Conservation (phyloP, 78 protist species). For the Anaeramoeba flamelloides region DNA sequence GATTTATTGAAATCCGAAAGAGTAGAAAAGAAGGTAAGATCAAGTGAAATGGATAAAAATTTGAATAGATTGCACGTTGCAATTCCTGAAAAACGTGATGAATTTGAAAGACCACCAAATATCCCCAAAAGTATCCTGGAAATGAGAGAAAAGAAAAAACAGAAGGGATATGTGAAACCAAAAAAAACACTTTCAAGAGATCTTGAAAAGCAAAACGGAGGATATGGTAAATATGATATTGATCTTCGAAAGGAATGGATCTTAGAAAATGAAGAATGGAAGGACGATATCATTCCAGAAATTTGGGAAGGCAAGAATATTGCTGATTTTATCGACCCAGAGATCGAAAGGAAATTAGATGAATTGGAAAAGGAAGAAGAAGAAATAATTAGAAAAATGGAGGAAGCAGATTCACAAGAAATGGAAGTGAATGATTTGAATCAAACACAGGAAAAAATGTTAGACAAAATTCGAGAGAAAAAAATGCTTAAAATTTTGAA, state of each 20-base stretch:
- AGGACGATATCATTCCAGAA: constrained; percentile 85
- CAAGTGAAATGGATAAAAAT: constrained; percentile 6
- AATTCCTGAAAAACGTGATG: constrained; percentile 51
- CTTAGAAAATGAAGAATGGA: constrained; percentile 59
- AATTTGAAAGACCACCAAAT: constrained; percentile 22
- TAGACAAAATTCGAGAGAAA: too few relatives aligned
- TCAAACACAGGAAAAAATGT: too few relatives aligned
- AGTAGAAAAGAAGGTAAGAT: constrained; percentile 35
- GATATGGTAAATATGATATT: constrained; percentile 36
- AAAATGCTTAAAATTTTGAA: too few relatives aligned
- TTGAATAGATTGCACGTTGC: constrained; percentile 58
- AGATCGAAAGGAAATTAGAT: too few relatives aligned
- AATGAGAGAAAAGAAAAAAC: constrained; percentile 4
- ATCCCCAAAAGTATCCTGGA: constrained; percentile 5
- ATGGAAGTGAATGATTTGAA: too few relatives aligned
- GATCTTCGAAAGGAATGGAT: constrained; percentile 26
- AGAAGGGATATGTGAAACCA: not conserved
- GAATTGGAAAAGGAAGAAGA: too few relatives aligned
- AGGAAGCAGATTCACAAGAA: too few relatives aligned
- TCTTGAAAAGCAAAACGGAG: constrained; percentile 32
- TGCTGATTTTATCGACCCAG: constrained; percentile 86
- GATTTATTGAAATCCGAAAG: constrained; percentile 60
- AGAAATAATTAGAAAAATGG: too few relatives aligned
- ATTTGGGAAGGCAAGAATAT: constrained; percentile 85
- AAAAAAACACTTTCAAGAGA: constrained; percentile 19